Evolutionary conservation across 371 early-diverging fungal species (phyloP).

Genomic region (Batrachochytrium dendrobatidis): DNA sequence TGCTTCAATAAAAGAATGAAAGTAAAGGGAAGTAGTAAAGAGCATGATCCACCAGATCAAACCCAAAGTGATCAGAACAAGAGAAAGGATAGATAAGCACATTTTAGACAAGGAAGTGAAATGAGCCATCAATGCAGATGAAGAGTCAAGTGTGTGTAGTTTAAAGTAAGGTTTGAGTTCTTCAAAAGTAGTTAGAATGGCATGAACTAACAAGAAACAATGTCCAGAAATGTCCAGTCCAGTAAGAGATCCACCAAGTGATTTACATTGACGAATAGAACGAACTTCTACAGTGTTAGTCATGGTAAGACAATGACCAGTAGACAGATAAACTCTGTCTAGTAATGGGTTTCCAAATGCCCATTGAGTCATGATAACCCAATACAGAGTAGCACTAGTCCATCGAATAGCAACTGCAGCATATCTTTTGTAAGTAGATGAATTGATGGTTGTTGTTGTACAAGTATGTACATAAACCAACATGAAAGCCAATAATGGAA

Average conservation of each 20-base stretch:
- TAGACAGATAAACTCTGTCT: slow-evolving; percentile 64
- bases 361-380: slow-evolving; percentile 78
- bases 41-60: slow-evolving; percentile 70
- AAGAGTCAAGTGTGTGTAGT: no score
- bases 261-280: slow-evolving; percentile 40
- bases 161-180: slow-evolving; percentile 44
- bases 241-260: slow-evolving; percentile 63
- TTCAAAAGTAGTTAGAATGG: slow-evolving; percentile 70
- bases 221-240: slow-evolving; percentile 78
- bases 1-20: slow-evolving; percentile 69
- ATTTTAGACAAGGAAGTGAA: no score
- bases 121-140: no score
- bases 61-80: slow-evolving; percentile 22
- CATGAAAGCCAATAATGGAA: slow-evolving; percentile 13
- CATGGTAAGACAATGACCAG: slow-evolving; percentile 57
- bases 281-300: neutral
- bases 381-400: slow-evolving; percentile 64
- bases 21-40: slow-evolving; percentile 68
- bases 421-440: neutral
- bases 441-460: neutral
- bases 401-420: slow-evolving; percentile 43
- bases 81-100: slow-evolving; percentile 32
- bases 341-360: slow-evolving; percentile 72
- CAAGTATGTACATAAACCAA: slow-evolving; percentile 9
- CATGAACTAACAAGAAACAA: slow-evolving; percentile 77